Percentiles rank a stretch among this genome's conserved stretches.
These are phyloP conservation scores for Candida wancherniae DNA, from an alignment of 805 yeast species.

Conservation along the genomic window DNA sequence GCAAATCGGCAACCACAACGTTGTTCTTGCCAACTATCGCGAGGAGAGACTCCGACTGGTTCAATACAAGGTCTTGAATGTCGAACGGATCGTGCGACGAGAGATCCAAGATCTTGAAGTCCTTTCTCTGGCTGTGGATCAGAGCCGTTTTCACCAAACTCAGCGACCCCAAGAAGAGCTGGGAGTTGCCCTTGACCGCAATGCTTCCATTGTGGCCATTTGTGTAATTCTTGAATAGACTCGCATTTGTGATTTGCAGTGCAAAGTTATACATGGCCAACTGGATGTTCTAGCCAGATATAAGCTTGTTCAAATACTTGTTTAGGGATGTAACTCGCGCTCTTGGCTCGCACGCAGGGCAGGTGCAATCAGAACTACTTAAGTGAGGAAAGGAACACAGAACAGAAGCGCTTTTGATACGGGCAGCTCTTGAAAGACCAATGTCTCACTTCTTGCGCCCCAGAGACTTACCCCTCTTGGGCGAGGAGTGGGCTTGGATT, in stretches of 20 bases:
- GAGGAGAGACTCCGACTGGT: constrained; percentile 9
- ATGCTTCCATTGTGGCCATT: constrained; percentile 1
- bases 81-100: constrained; percentile 3
- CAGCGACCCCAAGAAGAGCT: constrained; percentile 9
- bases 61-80: constrained; percentile 8
- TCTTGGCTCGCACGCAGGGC: too few relatives aligned
- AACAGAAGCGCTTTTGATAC: too few relatives aligned
- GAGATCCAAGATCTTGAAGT: constrained; percentile 6
- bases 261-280: constrained; percentile 1
- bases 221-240: constrained; percentile 6
- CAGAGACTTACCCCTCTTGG: constrained; percentile 2
- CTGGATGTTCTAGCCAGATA: neutral
- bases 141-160: constrained; percentile 11
- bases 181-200: constrained; percentile 10
- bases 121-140: constrained; percentile 5
- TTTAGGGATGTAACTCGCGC: too few relatives aligned
- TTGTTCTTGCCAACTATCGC: constrained; percentile 11
- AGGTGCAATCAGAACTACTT: too few relatives aligned
- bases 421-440: too few relatives aligned
- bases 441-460: neutral
- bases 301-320: neutral
- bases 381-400: too few relatives aligned
- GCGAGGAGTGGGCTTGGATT: constrained; percentile 10
- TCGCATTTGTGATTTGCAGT: constrained; percentile 3
- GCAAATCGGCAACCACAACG: constrained; percentile 9